phyloP scores from a whole-genome alignment of 2,329 filamentous ascomycete genomes.

The Leptodontidium sp. region DNA sequence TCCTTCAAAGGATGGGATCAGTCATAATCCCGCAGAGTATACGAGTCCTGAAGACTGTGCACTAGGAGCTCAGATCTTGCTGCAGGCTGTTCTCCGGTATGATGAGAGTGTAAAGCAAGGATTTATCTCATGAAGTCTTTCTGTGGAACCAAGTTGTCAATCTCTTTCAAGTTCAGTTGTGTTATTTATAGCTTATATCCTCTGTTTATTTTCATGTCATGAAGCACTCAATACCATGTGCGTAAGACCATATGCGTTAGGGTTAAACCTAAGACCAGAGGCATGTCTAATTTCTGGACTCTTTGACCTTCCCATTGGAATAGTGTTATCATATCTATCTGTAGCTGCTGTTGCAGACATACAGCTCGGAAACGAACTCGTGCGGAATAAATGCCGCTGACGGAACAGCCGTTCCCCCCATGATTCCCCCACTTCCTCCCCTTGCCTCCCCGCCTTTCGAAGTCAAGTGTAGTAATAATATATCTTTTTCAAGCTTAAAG shows the following conservation, averaged over 20 bases:
- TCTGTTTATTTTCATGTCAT: too few species aligned
- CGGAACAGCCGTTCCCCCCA: too few species aligned
- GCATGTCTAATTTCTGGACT: too few species aligned
- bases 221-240: too few species aligned
- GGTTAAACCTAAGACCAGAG: too few species aligned
- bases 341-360: too few species aligned
- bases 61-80: conserved; percentile 58
- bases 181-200: neutral
- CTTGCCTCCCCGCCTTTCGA: conserved; percentile 4
- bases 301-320: too few species aligned
- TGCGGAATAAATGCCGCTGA: too few species aligned
- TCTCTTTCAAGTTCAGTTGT: neutral
- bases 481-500: too few species aligned
- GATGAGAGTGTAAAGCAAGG: conserved; percentile 40
- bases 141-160: neutral
- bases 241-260: too few species aligned
- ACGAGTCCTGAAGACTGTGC: conserved; percentile 65
- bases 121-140: neutral
- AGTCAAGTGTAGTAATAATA: neutral
- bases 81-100: conserved; percentile 51
- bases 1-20: conserved; percentile 67
- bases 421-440: neutral
- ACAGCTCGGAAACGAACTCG: too few species aligned
- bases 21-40: conserved; percentile 69
- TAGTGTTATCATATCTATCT: too few species aligned